Evolutionary conservation across 192 early-diverging fungal genomes (phyloP).

Genomic region (Umbelopsis sp.): DNA sequence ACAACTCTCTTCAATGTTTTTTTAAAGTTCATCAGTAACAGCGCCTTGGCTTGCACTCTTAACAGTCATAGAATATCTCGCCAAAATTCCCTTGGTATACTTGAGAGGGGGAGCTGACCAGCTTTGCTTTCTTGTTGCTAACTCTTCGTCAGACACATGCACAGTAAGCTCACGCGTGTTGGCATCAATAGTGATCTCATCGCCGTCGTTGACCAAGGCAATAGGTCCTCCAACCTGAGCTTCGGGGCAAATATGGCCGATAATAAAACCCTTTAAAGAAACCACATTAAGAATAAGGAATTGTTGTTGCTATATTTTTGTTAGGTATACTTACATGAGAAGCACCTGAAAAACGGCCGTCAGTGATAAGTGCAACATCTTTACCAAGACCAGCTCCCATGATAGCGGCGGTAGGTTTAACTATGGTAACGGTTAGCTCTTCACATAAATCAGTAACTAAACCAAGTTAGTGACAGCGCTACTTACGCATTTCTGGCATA

Average conservation of each 20-base stretch:
- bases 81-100: slow-evolving; percentile 81
- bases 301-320: not conserved
- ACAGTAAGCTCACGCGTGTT: slow-evolving; percentile 70
- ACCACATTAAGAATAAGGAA: slow-evolving; percentile 13
- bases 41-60: slow-evolving; percentile 78
- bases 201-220: slow-evolving; percentile 86
- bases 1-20: not conserved
- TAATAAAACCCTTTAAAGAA: slow-evolving; percentile 82
- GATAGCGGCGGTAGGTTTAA: slow-evolving; percentile 95
- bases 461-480: not conserved
- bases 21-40: slow-evolving; percentile 72
- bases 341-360: slow-evolving; percentile 98
- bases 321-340: slow-evolving; percentile 66
- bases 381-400: slow-evolving; percentile 99
- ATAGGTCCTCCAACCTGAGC: slow-evolving; percentile 97
- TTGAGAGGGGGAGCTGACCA: slow-evolving; percentile 88
- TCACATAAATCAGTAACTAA: not conserved
- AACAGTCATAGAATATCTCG: slow-evolving; percentile 87
- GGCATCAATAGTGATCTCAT: slow-evolving; percentile 90
- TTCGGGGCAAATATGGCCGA: slow-evolving; percentile 98
- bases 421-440: slow-evolving; percentile 22
- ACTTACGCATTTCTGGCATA: slow-evolving; percentile 96
- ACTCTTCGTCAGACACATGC: slow-evolving; percentile 77
- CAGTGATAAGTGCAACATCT: slow-evolving; percentile 94
- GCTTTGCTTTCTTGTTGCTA: slow-evolving; percentile 60